Base-by-base conservation (phyloP, 768 basidiomycete species). In the Boletus subcaerulescens region DNA sequence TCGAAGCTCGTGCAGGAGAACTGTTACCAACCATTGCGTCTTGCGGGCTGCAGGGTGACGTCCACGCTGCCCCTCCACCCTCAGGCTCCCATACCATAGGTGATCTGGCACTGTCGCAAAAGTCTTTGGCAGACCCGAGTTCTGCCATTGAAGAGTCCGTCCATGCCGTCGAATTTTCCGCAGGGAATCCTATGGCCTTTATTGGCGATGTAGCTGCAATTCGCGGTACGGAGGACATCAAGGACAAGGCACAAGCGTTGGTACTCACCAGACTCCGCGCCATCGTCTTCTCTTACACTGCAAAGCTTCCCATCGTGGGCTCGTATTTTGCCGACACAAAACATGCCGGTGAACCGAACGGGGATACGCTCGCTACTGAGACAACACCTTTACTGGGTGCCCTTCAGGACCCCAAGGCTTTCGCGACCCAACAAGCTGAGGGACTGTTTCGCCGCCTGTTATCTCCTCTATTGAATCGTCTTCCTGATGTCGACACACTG, bases 321-420 rank as follows among this genome's bases (percentile, higher is more conserved):
- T 31, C 53, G n/a, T 66, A 64, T 51, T 60, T 65, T 45, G 32
- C 49, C 13, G 32, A 43, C 41, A 45, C 48, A 15, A 55, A 45
- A 41, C 55, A 44, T n/a, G 53, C 10, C 18, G 32, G 33, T 13
- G 59, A 32, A 17, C 26, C 55, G 17, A 24, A 33, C 42, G 38
- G 24, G 7, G 48, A 56, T 24, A 6, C 48, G 0, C 9, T 47
- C 7, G 49, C 48, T n/a, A 64, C 55, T 10, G 65, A 69, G 45
- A 62, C 67, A 26, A 66, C 67, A 11, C 66, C 64, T 42, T 51
- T 67, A 15, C 49, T 69, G 1, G 67, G 58, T n/a, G 55, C 53
- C 13, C 20, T 69, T 52, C 61, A 43, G 14, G 60, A 69, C 39
- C 62, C 60, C 33, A 57, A 56, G 52, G 58, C 51, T 41, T 67